Evolutionary conservation across 495 filamentous ascomycete genomes (phyloP).

Genomic region (Hypoxylon lienhwacheense): DNA sequence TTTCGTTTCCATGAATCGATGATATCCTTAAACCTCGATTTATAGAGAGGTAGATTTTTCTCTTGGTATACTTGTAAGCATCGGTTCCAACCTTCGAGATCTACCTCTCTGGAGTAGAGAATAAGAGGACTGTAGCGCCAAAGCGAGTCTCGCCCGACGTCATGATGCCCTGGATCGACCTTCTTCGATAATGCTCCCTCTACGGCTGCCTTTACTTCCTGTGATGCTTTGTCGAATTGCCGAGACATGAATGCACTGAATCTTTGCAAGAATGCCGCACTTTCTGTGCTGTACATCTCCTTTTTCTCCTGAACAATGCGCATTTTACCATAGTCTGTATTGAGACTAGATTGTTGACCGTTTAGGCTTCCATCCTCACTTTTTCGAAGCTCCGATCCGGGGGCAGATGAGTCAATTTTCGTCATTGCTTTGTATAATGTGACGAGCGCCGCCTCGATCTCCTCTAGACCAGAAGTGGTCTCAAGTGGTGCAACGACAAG

Average conservation of each 20-base stretch:
- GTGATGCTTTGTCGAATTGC: slow-evolving; percentile 74
- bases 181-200: slow-evolving; percentile 57
- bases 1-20: slow-evolving; percentile 79
- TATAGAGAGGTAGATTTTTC: slow-evolving; percentile 72
- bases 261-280: slow-evolving; percentile 69
- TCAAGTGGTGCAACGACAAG: slow-evolving; percentile 75
- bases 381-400: slow-evolving; percentile 55
- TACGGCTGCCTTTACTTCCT: slow-evolving; percentile 61
- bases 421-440: slow-evolving; percentile 90
- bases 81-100: slow-evolving; percentile 75
- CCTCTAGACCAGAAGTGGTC: slow-evolving; percentile 66
- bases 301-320: slow-evolving; percentile 90
- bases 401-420: slow-evolving; percentile 83
- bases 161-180: slow-evolving; percentile 56
- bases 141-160: slow-evolving; percentile 56
- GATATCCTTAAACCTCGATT: slow-evolving; percentile 79
- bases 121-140: slow-evolving; percentile 86
- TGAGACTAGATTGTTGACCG: slow-evolving; percentile 58
- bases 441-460: slow-evolving; percentile 75
- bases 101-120: slow-evolving; percentile 83
- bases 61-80: slow-evolving; percentile 78
- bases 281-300: slow-evolving; percentile 77
- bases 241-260: slow-evolving; percentile 78
- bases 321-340: slow-evolving; percentile 87
- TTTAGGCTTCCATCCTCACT: slow-evolving; percentile 51